Evolutionary conservation across 2,329 filamentous ascomycete genomes (phyloP), one percentile per base, ranked within the genome.

Genomic region (Ceratocystis alfenasii): DNA sequence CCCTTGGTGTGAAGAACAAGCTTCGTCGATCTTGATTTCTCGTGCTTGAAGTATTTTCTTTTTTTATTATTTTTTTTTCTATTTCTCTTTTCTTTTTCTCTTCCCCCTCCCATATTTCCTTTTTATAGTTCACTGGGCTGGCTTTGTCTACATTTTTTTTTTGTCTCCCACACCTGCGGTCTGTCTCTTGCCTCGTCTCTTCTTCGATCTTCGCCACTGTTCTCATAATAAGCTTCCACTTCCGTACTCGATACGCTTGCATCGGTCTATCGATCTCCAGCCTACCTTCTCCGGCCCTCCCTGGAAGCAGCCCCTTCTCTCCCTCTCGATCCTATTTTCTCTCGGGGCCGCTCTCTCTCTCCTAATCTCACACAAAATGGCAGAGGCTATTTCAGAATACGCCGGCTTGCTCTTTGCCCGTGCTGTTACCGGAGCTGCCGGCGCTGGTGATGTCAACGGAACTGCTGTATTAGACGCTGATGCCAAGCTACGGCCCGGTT

Each of bases 401-500:
- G 5, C 46, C 22, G 17, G 25, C 25, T 55, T 30, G 5, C 61
- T 67, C 45, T 36, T 55, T 45, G 45, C 55, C 36, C 62, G 66
- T 12, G 66, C 53, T 22, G 45, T 67, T 12, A 65, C 66, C 17
- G 66, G 66, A 62, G 66, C 66, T 7, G 55, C 66, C 46, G 66
- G 66, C 60, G 66, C 63, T 36, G 66, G 66, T 44, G 66, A 67
- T 45, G 22, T 61, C 36, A 62, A 67, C 53, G 66, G 66, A 44
- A 6, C 36, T 36, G 46, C 63, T 8, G 30, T 62, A 8, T 12
- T 45, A n/a, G 15, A 62, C 33, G 25, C 20, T 12, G 48, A 67
- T n/a, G 45, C 66, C 46, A 45, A 28, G 1, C 17, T 22, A 4
- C 33, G 28, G 61, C 62, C 62, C 33, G 66, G 66, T 20, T 67